Base-by-base conservation (phyloP, 2,329 filamentous ascomycete genomes). In the Neofusicoccum cordaticola region DNA sequence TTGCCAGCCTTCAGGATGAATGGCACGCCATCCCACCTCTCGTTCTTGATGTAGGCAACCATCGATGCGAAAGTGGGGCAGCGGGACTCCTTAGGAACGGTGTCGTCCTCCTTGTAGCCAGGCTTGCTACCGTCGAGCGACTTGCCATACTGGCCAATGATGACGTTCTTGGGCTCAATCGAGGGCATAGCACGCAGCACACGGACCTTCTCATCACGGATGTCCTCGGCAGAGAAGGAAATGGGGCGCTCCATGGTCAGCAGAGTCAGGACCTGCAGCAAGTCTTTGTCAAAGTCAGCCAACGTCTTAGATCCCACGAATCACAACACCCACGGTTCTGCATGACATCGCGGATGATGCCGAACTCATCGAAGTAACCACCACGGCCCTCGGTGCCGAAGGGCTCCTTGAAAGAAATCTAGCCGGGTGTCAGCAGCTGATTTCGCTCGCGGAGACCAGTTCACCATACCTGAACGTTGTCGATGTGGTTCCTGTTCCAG, bases 1-100 rank as follows among this genome's bases (percentile, higher is more conserved):
- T 99, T 99, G 73, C 95, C 95, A 51, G 95, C 95, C 89, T 99
- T 99, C 83, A 99, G 86, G 80, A 99, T 99, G 84, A 99, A 99
- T 60, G 95, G 95, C 62, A 99, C 95, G 65, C 95, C 96, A 71
- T 99, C 96, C 95, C 95, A 99, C 72, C 95, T 86, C 87, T 99
- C 95, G 79, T 99, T 99, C 87, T 98, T 98, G 82, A 99, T 98
- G 82, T 96, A 97, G 41, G 93, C 93, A 41, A 97, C 94, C 80
- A 99, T 88, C 42, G 95, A 94, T 75, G 93, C 97, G 85, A 99
- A 99, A 6, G 95, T 99, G 34, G 95, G 94, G 86, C 95, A 99
- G 73, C 96, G 89, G 39, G 94, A 97, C 71, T 97, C 93, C 82
- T 96, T 95, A 66, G 95, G 95, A 35, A 99, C 95, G 19, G 95